Evolutionary conservation across 805 yeast genomes (phyloP).

Genomic region (Debaryomyces tyrocola): DNA sequence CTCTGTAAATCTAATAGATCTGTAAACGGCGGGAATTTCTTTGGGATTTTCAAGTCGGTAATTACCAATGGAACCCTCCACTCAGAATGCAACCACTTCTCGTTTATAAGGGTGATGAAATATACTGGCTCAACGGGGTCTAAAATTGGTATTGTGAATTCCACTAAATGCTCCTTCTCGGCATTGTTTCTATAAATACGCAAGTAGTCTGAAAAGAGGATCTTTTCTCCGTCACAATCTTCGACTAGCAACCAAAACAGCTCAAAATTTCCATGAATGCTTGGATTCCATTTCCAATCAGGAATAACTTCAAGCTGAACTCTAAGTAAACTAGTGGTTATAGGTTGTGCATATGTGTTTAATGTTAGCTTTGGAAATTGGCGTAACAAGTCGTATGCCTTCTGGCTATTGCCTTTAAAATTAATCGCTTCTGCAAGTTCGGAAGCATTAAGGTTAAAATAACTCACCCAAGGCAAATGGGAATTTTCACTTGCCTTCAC

Average conservation of each 20-base stretch:
- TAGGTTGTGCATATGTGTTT: conserved; percentile 68
- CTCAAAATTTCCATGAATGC: conserved; percentile 64
- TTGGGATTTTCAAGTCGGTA: conserved; percentile 54
- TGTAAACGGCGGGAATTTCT: conserved; percentile 62
- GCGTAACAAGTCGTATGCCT: conserved; percentile 56
- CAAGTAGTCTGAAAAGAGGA: conserved; percentile 60
- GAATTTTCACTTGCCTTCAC: conserved; percentile 76
- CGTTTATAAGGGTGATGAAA: conserved; percentile 72
- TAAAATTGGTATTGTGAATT: conserved; percentile 59
- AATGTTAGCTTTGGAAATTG: conserved; percentile 72
- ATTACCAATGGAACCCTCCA: conserved; percentile 60
- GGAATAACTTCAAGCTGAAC: conserved; percentile 70
- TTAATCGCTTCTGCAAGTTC: conserved; percentile 82
- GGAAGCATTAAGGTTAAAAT: conserved; percentile 66
- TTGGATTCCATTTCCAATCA: conserved; percentile 74
- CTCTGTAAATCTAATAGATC: conserved; percentile 53
- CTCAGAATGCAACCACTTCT: conserved; percentile 82
- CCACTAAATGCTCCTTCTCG: conserved; percentile 56
- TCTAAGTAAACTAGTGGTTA: conserved; percentile 65
- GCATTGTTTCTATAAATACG: conserved; percentile 50
- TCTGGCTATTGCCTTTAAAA: conserved; percentile 63
- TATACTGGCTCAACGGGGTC: conserved; percentile 69
- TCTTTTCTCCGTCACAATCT: conserved; percentile 77
- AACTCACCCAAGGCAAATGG: conserved; percentile 78
- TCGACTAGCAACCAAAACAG: conserved; percentile 72